These are phyloP conservation scores for Pyrenopolyporus hunteri DNA, from an alignment of 495 filamentous ascomycete species.

Conservation along the genomic window DNA sequence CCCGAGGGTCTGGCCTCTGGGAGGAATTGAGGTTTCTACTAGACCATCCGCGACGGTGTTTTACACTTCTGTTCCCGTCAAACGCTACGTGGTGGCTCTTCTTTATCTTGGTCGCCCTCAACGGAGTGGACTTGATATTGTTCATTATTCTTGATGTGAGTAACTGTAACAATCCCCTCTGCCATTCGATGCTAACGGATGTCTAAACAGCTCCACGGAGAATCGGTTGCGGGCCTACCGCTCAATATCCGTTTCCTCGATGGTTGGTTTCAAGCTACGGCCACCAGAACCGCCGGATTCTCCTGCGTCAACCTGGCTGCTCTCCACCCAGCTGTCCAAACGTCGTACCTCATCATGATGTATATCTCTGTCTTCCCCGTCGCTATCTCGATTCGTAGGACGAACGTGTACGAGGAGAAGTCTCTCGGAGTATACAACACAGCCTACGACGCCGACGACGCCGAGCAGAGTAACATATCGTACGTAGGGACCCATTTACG, in stretches of 20 bases:
- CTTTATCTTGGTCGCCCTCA: slow-evolving; percentile 79
- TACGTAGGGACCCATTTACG: slow-evolving; percentile 90
- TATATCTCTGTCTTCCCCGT: slow-evolving; percentile 97
- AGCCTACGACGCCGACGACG: slow-evolving; percentile 45
- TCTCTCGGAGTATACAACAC: slow-evolving; percentile 78
- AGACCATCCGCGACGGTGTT: slow-evolving; percentile 93
- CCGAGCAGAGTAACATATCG: slow-evolving; percentile 62
- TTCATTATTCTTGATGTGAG: slow-evolving; percentile 88
- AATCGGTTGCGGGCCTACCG: slow-evolving; percentile 64
- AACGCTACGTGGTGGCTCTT: slow-evolving; percentile 97
- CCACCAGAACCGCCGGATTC: slow-evolving; percentile 89
- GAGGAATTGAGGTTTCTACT: slow-evolving; percentile 89
- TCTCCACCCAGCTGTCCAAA: slow-evolving; percentile 89
- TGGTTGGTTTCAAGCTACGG: slow-evolving; percentile 85
- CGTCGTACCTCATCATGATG: slow-evolving; percentile 98
- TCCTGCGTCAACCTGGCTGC: slow-evolving; percentile 74
- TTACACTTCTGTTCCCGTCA: slow-evolving; percentile 88
- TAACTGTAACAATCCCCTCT: slow-evolving; percentile 13
- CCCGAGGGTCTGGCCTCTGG: slow-evolving; percentile 69
- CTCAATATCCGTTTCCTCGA: slow-evolving; percentile 76
- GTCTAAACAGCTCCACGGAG: slow-evolving; percentile 66
- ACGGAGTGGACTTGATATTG: slow-evolving; percentile 82
- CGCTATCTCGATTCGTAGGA: slow-evolving; percentile 89
- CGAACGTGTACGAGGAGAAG: slow-evolving; percentile 96
- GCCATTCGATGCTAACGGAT: slow-evolving; percentile 26